Percentiles rank a stretch among this genome's conserved stretches.
Conservation (phyloP, 306 rosid genomes). For the Senna siamea region DNA sequence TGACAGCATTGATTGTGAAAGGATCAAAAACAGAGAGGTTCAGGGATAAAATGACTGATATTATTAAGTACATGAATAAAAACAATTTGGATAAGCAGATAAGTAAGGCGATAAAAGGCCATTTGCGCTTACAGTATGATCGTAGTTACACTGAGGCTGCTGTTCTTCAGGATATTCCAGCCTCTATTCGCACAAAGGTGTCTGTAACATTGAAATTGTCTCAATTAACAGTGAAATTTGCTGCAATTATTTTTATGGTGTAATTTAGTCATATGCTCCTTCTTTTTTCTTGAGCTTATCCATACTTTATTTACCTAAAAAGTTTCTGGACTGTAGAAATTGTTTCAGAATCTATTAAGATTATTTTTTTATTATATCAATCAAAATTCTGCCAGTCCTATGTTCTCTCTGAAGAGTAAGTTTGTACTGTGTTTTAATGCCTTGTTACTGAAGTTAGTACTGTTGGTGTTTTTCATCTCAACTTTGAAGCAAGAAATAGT, state of each 20-base stretch:
- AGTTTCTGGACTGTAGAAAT: background rate
- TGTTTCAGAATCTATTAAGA: background rate
- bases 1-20: conserved; percentile 66
- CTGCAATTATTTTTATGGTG: background rate
- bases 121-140: conserved; percentile 55
- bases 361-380: background rate
- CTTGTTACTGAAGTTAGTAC: background rate
- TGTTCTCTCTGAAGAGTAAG: background rate
- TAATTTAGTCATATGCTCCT: background rate
- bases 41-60: conserved; percentile 65
- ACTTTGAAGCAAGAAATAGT: background rate
- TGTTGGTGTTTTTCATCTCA: background rate
- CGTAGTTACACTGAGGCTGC: conserved; percentile 51
- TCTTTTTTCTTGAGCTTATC: background rate
- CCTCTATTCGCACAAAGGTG: conserved; percentile 66
- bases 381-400: background rate
- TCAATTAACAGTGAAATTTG: background rate
- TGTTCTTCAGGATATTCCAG: conserved; percentile 65
- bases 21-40: conserved; percentile 75
- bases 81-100: conserved; percentile 51
- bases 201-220: background rate
- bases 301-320: background rate
- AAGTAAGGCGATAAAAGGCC: conserved; percentile 48
- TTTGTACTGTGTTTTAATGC: background rate
- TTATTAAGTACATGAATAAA: conserved; percentile 53